Evolutionary conservation across 2,329 filamentous ascomycete genomes (phyloP), one percentile per base, ranked within the genome.

Genomic region (Tolypocladium nubicola): DNA sequence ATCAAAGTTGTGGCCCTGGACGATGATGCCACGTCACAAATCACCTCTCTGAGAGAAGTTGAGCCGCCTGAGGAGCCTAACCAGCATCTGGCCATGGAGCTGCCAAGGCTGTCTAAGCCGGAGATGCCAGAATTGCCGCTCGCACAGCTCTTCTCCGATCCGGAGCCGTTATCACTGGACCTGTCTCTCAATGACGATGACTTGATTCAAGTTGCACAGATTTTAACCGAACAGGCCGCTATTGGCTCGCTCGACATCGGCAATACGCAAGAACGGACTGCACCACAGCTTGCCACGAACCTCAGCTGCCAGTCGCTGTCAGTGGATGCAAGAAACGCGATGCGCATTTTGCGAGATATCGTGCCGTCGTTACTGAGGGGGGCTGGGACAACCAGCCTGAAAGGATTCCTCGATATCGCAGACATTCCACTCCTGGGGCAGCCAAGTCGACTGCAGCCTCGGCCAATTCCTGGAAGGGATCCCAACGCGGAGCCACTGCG

Each of bases 161-260:
- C 81, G 6, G 81, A 86, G 62, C 82, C 82, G 11, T 68, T 77
- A 1, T 68, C 70, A 38, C 63, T 77, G 11, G 75, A 79, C 30
- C 65, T 78, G 30, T 70, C 74, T 11, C 67, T 79, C 19, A 71
- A 75, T 1, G 83, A 86, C 56, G 79, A 83, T 3, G 84, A 88
- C 45, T 76, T 82, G 58, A 82, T 90, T 39, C 81, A 83, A 55
- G 77, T 87, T 33, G 86, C 85, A 0, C 87, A 90, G 64, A 80
- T 89, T 41, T 71, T 90, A n/a, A 85, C 85, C 2, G 85, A 89
- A 59, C 87, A 90, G 66, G 80, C 86, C 26, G 78, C 82, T 2
- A 81, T 77, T 11, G 80, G 83, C 1, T 73, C 66, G 16, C 63
- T 81, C 35, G 70, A 72, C 19, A 67, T 75, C 45, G 65, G 60